Percentiles rank a stretch among this genome's conserved stretches.
Conservation (phyloP, 805 yeast species). For the Saturnispora besseyi region DNA sequence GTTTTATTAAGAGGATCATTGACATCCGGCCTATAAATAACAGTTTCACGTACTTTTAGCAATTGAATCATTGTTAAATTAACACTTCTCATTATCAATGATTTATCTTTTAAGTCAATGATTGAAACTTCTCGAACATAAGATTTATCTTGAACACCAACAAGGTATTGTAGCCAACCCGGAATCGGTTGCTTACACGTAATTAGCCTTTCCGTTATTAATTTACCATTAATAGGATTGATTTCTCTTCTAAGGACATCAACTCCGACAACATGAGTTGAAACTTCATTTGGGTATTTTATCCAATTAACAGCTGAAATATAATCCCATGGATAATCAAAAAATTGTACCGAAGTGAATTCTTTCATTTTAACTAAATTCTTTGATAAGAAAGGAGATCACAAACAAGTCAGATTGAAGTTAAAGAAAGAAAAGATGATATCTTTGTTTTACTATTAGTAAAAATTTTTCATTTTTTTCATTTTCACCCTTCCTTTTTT, state of each 20-base stretch:
- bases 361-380: slow-evolving; percentile 51
- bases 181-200: slow-evolving; percentile 87
- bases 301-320: slow-evolving; percentile 96
- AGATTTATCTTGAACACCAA: slow-evolving; percentile 66
- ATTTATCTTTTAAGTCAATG: slow-evolving; percentile 57
- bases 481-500: too few relatives aligned
- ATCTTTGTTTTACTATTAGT: too few relatives aligned
- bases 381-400: not conserved
- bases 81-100: slow-evolving; percentile 72
- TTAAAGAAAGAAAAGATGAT: too few relatives aligned
- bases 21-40: slow-evolving; percentile 66
- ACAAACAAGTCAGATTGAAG: too few relatives aligned
- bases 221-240: slow-evolving; percentile 39
- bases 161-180: slow-evolving; percentile 59
- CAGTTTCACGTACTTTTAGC: slow-evolving; percentile 77
- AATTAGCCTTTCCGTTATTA: slow-evolving; percentile 78
- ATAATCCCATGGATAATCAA: slow-evolving; percentile 85
- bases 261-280: slow-evolving; percentile 89
- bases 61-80: slow-evolving; percentile 75
- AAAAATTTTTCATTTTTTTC: too few relatives aligned
- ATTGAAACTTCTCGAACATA: slow-evolving; percentile 85
- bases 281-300: slow-evolving; percentile 89
- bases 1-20: slow-evolving; percentile 44
- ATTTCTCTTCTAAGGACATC: slow-evolving; percentile 75
- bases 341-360: slow-evolving; percentile 59